Evolutionary conservation across 345 rosid species (phyloP).

Genomic region (Rhodamnia rubescens): DNA sequence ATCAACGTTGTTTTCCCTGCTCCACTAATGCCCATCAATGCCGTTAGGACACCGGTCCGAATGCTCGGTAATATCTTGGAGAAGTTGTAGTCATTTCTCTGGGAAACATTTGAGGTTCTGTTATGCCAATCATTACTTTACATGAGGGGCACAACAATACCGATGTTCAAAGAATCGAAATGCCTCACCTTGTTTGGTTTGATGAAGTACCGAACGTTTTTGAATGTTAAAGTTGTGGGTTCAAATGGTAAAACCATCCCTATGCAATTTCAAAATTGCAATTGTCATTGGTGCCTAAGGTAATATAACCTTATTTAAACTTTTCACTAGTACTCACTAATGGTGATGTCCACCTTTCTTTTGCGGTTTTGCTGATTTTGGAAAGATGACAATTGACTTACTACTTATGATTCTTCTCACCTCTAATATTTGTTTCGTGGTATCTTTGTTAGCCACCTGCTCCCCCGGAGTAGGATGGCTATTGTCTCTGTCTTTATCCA

Average conservation of each 20-base stretch:
- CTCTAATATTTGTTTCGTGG: conserved; percentile 1
- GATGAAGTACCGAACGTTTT: conserved; percentile 28
- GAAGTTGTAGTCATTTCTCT: conserved; percentile 46
- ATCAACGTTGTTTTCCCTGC: conserved; percentile 68
- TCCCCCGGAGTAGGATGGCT: not conserved
- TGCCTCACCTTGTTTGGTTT: conserved; percentile 30
- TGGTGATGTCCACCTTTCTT: not conserved
- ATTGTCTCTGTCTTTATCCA: not conserved
- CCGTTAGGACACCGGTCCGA: conserved; percentile 54
- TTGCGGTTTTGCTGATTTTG: not conserved
- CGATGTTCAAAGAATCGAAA: not conserved
- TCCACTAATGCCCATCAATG: conserved; percentile 63
- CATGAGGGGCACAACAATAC: not conserved
- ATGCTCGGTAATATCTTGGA: conserved; percentile 31
- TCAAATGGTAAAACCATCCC: conserved; percentile 35
- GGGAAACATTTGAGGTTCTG: not conserved
- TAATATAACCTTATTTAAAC: not conserved
- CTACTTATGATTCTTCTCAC: conserved; percentile 7
- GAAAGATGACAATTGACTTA: not conserved
- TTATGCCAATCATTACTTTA: not conserved
- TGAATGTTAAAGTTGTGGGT: conserved; percentile 26
- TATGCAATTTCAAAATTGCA: not conserved
- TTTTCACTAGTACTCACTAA: not conserved
- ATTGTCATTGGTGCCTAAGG: not conserved
- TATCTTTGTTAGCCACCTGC: conserved; percentile 1